Percentiles rank a stretch among this genome's conserved stretches.
phyloP scores from a whole-genome alignment of 208 protist genomes.

The Trypanosoma conorhini region DNA sequence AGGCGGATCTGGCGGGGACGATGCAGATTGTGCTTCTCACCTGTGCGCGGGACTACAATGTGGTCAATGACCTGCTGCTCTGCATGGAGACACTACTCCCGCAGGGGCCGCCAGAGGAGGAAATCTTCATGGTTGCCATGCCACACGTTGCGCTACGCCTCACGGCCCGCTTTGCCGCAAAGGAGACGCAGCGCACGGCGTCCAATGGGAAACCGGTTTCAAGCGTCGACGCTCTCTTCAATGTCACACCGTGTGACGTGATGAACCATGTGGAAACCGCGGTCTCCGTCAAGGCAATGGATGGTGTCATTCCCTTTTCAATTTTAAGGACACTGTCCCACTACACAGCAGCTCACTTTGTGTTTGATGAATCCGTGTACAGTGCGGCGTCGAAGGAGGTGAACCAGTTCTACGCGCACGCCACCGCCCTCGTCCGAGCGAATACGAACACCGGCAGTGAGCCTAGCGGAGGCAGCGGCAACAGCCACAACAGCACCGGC shows the following conservation, averaged over 20 bases:
- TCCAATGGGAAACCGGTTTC: background rate
- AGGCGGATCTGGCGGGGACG: conserved; percentile 69
- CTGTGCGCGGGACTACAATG: conserved; percentile 63
- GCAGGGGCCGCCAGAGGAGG: conserved; percentile 28
- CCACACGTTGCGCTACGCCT: conserved; percentile 49
- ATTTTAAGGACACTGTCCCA: conserved; percentile 40
- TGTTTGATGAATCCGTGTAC: conserved; percentile 54
- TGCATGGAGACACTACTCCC: conserved; percentile 43
- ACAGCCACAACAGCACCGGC: background rate
- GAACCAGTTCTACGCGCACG: conserved; percentile 24
- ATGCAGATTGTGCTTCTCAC: conserved; percentile 69
- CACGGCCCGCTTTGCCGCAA: conserved; percentile 39
- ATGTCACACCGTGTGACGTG: conserved; percentile 9
- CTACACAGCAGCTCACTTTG: conserved; percentile 60
- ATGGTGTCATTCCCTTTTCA: conserved; percentile 26
- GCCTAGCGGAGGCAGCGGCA: conserved; percentile 1
- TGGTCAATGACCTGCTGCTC: conserved; percentile 67
- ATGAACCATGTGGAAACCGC: background rate
- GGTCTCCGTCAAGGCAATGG: background rate
- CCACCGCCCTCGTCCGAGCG: conserved; percentile 16
- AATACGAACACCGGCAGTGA: conserved; percentile 10
- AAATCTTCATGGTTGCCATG: conserved; percentile 42
- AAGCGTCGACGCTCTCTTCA: conserved; percentile 17
- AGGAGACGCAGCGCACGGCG: conserved; percentile 14
- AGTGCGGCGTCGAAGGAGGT: conserved; percentile 33